Conservation (phyloP, 169 alveolate species). For the Plasmodium reichenowi region DNA sequence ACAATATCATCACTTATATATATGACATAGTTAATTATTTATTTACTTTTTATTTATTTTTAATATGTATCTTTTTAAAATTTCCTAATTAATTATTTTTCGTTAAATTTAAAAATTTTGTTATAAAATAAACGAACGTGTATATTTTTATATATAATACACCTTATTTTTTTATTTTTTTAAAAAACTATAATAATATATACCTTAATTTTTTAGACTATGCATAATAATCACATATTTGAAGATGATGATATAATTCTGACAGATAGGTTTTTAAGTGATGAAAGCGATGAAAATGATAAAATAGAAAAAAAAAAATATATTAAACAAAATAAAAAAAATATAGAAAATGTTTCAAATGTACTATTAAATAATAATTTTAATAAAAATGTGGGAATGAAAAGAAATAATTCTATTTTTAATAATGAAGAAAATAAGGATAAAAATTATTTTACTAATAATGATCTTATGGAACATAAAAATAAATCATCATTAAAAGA, state of each 20-base stretch:
- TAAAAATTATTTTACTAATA: neutral
- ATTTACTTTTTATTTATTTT: too few relatives aligned
- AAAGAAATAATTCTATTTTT: neutral
- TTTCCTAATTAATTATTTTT: too few relatives aligned
- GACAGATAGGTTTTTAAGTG: slow-evolving; percentile 35
- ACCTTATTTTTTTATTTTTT: neutral
- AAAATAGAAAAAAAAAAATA: neutral
- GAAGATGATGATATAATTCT: slow-evolving; percentile 46
- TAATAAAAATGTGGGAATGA: neutral
- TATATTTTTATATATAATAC: neutral
- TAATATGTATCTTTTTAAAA: too few relatives aligned
- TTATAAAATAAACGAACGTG: neutral
- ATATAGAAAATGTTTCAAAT: too few relatives aligned
- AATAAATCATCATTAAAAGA: slow-evolving; percentile 9
- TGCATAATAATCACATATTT: neutral
- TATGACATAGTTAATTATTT: too few relatives aligned
- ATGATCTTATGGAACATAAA: neutral
- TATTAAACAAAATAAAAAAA: slow-evolving; percentile 1
- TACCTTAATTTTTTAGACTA: too few relatives aligned
- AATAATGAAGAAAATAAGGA: neutral
- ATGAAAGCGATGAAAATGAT: slow-evolving; percentile 24
- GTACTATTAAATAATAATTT: neutral
- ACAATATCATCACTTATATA: too few relatives aligned
- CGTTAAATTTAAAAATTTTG: too few relatives aligned
- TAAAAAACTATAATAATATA: slow-evolving; percentile 5